Conservation (phyloP, 2,329 filamentous ascomycete genomes). For the Malbranchea cinnamomea region DNA sequence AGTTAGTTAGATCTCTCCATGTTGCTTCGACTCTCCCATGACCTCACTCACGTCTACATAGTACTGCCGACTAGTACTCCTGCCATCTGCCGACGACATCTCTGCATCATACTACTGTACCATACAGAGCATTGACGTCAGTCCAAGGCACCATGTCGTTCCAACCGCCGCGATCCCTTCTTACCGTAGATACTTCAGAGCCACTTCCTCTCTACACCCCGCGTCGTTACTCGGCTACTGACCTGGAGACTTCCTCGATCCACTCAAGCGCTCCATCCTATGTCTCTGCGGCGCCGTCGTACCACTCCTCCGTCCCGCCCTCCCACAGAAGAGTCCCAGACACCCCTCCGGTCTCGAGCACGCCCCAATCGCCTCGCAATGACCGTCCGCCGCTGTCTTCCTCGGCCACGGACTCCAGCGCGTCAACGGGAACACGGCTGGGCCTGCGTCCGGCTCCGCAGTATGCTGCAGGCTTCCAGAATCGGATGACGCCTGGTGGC, state of each 20-base stretch:
- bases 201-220: conserved; percentile 11
- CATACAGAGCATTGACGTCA: no score
- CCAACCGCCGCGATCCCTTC: conserved; percentile 10
- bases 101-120: no score
- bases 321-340: conserved; percentile 6
- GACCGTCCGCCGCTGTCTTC: conserved; percentile 2
- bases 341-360: conserved; percentile 34
- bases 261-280: conserved; percentile 55
- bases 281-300: conserved; percentile 50
- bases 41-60: no score
- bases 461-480: conserved; percentile 36
- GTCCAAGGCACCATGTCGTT: conserved; percentile 9
- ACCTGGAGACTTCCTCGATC: conserved; percentile 54
- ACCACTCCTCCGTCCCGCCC: conserved; percentile 34
- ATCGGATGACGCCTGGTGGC: no score
- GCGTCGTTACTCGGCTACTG: conserved; percentile 15
- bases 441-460: conserved; percentile 13
- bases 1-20: no score
- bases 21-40: no score
- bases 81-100: background rate
- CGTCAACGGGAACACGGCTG: conserved; percentile 4
- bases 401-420: background rate
- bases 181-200: conserved; percentile 9
- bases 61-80: background rate
- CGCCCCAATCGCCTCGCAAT: no score